Percentiles rank a stretch among this genome's conserved stretches.
These are phyloP conservation scores for Sporisorium scitamineum DNA, from an alignment of 1,284 basidiomycete species.

Conservation along the genomic window DNA sequence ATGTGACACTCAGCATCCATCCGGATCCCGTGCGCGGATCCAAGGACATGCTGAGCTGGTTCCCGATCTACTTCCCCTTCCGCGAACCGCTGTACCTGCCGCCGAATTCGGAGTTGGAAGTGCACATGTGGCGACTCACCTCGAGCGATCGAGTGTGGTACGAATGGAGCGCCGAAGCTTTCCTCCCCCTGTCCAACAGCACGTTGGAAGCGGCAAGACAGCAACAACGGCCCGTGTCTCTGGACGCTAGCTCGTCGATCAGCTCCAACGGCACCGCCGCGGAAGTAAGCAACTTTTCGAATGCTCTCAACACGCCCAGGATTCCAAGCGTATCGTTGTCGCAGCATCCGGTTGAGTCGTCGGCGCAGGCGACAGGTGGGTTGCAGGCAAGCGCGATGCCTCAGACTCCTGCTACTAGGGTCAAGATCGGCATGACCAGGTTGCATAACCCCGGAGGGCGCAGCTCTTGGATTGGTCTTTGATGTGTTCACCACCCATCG, in stretches of 20 bases:
- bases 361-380: background rate
- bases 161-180: slow-evolving; percentile 96
- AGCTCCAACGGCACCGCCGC: slow-evolving; percentile 24
- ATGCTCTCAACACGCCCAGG: slow-evolving; percentile 62
- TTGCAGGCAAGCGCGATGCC: slow-evolving; percentile 27
- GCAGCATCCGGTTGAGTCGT: slow-evolving; percentile 3
- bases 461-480: slow-evolving; percentile 84
- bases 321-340: slow-evolving; percentile 47
- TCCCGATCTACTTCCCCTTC: slow-evolving; percentile 92
- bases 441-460: slow-evolving; percentile 90
- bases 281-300: slow-evolving; percentile 50
- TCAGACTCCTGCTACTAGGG: slow-evolving; percentile 49
- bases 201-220: slow-evolving; percentile 7
- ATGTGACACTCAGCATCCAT: slow-evolving; percentile 91
- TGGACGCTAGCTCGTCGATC: slow-evolving; percentile 40
- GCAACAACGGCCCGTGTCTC: slow-evolving; percentile 22
- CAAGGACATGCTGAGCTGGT: slow-evolving; percentile 98
- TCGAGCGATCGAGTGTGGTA: slow-evolving; percentile 89
- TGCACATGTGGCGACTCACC: slow-evolving; percentile 93
- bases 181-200: slow-evolving; percentile 74
- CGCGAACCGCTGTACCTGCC: slow-evolving; percentile 91
- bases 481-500: no score
- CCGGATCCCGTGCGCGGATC: slow-evolving; percentile 81
- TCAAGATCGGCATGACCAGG: slow-evolving; percentile 92
- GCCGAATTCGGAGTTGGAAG: slow-evolving; percentile 88